Percentiles rank a stretch among this genome's conserved stretches.
These are phyloP conservation scores for Zopfia rhizophila DNA, from an alignment of 2,329 filamentous ascomycete genomes.

Conservation along the genomic window DNA sequence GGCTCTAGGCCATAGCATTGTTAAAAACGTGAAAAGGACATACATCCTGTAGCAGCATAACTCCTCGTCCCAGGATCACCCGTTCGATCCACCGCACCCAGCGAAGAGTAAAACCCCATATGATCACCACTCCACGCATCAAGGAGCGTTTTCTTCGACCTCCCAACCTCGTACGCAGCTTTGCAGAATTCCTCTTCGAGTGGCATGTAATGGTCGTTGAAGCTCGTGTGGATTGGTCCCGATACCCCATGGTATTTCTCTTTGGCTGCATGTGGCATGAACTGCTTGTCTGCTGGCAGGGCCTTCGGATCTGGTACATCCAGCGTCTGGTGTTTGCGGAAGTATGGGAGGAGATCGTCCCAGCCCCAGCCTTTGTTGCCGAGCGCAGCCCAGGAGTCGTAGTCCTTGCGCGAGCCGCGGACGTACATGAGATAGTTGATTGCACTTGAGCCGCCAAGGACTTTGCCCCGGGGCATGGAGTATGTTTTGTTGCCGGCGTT, in stretches of 20 bases:
- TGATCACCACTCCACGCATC: slow-evolving; percentile 51
- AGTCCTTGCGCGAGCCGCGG: slow-evolving; percentile 32
- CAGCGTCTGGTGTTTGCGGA: slow-evolving; percentile 50
- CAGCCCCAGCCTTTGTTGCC: slow-evolving; percentile 69
- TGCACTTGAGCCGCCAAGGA: slow-evolving; percentile 41
- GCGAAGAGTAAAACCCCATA: slow-evolving; percentile 46
- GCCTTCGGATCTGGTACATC: slow-evolving; percentile 40
- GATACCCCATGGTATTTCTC: slow-evolving; percentile 47
- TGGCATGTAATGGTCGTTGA: slow-evolving; percentile 38
- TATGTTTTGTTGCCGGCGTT: slow-evolving; percentile 36
- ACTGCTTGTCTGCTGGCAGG: slow-evolving; percentile 28
- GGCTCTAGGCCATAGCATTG: too few species aligned
- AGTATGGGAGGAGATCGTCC: slow-evolving; percentile 56
- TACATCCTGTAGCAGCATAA: slow-evolving; percentile 44
- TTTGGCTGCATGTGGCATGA: slow-evolving; percentile 30
- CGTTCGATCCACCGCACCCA: slow-evolving; percentile 35
- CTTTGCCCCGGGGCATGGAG: slow-evolving; percentile 17
- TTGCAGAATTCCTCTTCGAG: slow-evolving; percentile 28
- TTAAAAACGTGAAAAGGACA: too few species aligned
- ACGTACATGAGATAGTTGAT: slow-evolving; percentile 38
- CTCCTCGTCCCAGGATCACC: slow-evolving; percentile 45
- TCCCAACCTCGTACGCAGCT: slow-evolving; percentile 20
- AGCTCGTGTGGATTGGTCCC: slow-evolving; percentile 48
- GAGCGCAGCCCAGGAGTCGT: slow-evolving; percentile 64
- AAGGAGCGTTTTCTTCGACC: slow-evolving; percentile 31